These are phyloP conservation scores for Phytophthora ramorum DNA, from an alignment of 352 stramenopile species.

Conservation along the genomic window DNA sequence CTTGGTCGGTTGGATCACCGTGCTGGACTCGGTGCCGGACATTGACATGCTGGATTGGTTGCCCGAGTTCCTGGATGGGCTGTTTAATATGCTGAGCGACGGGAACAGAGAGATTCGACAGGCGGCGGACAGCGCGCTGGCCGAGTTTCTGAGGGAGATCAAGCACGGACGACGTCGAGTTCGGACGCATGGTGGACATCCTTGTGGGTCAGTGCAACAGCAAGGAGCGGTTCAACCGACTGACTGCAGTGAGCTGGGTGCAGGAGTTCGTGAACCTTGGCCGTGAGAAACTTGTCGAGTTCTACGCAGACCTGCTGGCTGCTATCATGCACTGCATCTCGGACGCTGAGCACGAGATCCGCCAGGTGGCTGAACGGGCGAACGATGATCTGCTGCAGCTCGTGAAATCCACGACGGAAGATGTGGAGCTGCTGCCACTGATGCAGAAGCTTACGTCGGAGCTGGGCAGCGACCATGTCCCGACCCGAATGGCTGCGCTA, in stretches of 20 bases:
- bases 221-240: slow-evolving; percentile 96
- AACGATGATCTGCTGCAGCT: slow-evolving; percentile 97
- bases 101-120: slow-evolving; percentile 98
- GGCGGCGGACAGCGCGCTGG: slow-evolving; percentile 93
- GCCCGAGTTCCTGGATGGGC: slow-evolving; percentile 97
- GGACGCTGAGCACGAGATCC: slow-evolving; percentile 96
- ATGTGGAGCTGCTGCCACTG: slow-evolving; percentile 93
- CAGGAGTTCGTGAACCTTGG: slow-evolving; percentile 98
- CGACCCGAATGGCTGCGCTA: slow-evolving; percentile 95
- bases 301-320: slow-evolving; percentile 95
- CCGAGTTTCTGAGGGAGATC: slow-evolving; percentile 97
- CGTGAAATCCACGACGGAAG: slow-evolving; percentile 91
- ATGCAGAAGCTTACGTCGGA: slow-evolving; percentile 96
- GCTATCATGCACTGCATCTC: slow-evolving; percentile 99
- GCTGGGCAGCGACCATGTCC: slow-evolving; percentile 96
- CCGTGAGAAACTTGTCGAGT: slow-evolving; percentile 94
- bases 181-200: slow-evolving; percentile 98
- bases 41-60: slow-evolving; percentile 99
- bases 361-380: slow-evolving; percentile 95
- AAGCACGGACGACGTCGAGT: slow-evolving; percentile 96
- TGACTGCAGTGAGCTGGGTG: slow-evolving; percentile 98
- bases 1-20: slow-evolving; percentile 98
- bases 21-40: slow-evolving; percentile 98
- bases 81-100: slow-evolving; percentile 99
- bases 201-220: slow-evolving; percentile 97